Evolutionary conservation across 768 basidiomycete genomes (phyloP), one percentile per base, ranked within the genome.

Genomic region (Leccinum sublutescens): DNA sequence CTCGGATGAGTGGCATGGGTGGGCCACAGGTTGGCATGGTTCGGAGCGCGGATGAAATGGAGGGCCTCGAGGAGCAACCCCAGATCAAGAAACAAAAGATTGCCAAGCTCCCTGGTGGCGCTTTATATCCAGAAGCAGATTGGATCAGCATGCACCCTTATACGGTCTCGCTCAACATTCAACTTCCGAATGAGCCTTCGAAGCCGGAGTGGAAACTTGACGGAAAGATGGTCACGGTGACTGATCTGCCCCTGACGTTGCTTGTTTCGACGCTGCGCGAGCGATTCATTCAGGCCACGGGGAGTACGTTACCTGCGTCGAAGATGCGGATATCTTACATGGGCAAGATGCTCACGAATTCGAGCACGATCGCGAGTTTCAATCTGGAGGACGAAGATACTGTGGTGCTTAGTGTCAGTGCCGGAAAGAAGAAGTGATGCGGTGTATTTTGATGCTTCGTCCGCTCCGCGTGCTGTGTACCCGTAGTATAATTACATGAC

Each of bases 131-230:
- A 7, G 95, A 94, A 67, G 80, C 84, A 55, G 92, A 95, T 72
- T 98, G 95, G 95, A 85, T 93, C 64, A 80, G 80, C 50, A 87
- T 93, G 84, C 93, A 98, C 71, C 91, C 94, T 33, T 89, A 95
- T 65, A 90, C 96, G 12, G 92, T 98, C 67, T 87, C 88, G 25
- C 80, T 99, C 50, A 80, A 81, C 34, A 79, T 98, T 3, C 93
- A 95, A 70, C 79, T 99, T 63, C 95, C 96, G 2, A 80, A 77
- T 55, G 87, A 95, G 66, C 76, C 88, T 1, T 84, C 87, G 34
- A 94, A 91, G 71, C 88, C 95, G 0, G 95, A 96, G 74, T 96
- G 91, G 92, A 95, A 96, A 68, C 78, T 97, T 55, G 86, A 96
- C 67, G 95, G 95, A 0, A 81, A 80, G 54, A 76, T 85, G 43